Conservation (phyloP, 495 filamentous ascomycete genomes). For the Mytilinidion resinicola region DNA sequence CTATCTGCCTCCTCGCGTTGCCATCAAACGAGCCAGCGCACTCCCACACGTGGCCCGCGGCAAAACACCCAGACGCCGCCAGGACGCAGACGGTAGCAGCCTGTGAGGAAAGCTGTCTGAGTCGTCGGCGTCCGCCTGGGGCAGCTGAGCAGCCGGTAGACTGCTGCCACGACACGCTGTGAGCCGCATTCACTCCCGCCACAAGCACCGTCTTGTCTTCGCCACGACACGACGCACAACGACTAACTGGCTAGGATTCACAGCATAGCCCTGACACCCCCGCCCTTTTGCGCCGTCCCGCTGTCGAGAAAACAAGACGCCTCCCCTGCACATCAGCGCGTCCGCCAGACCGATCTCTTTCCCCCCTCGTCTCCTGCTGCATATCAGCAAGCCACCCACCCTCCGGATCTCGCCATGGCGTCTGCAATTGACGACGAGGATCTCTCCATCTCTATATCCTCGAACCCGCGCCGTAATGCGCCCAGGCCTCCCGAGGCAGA, state of each 20-base stretch:
- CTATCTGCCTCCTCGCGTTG: not conserved
- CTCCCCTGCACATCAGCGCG: not conserved
- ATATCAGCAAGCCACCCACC: not conserved
- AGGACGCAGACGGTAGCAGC: not conserved
- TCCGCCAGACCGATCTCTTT: not conserved
- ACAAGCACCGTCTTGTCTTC: not conserved
- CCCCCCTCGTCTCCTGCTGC: not conserved
- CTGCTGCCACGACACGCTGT: not conserved
- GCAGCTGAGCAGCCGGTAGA: not conserved
- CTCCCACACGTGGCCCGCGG: not conserved
- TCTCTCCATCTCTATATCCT: conserved; percentile 74
- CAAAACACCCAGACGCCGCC: not conserved
- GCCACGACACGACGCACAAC: not conserved
- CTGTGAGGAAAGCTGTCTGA: too few species aligned
- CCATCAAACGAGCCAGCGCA: not conserved
- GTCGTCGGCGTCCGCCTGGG: too few species aligned
- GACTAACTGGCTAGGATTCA: not conserved
- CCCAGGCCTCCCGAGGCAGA: conserved; percentile 36
- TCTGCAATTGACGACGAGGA: conserved; percentile 77
- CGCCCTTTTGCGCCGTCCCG: not conserved
- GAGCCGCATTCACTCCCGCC: not conserved
- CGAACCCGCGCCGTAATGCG: conserved; percentile 53
- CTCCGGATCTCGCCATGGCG: conserved; percentile 43
- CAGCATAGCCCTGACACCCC: not conserved
- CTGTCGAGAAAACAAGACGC: not conserved